These are phyloP conservation scores for Aegilops sharonensis DNA, from an alignment of 176 grass and related monocot species.

Conservation along the genomic window DNA sequence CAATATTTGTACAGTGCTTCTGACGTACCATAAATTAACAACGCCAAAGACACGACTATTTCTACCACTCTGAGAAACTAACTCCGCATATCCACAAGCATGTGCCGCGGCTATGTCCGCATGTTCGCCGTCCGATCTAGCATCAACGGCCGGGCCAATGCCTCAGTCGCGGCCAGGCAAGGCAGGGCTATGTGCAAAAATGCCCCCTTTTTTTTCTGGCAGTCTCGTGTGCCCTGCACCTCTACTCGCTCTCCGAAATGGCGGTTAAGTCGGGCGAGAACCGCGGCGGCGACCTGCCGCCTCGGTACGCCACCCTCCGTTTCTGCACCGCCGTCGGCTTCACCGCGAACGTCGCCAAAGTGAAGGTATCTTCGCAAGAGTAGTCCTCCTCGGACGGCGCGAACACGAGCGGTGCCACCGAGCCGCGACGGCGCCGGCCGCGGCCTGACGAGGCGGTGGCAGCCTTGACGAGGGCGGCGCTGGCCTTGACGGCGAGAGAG, in stretches of 20 bases:
- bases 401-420: conserved; percentile 65
- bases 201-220: background rate
- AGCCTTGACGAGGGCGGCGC: conserved; percentile 41
- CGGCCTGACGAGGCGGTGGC: background rate
- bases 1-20: background rate
- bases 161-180: no score
- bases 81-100: background rate
- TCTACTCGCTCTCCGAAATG: conserved; percentile 56
- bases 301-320: conserved; percentile 14
- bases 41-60: no score
- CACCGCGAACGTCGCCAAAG: background rate
- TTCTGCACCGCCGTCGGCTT: background rate
- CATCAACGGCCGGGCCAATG: no score
- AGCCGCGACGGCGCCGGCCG: conserved; percentile 23
- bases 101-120: background rate
- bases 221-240: background rate
- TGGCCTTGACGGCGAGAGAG: conserved; percentile 56
- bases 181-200: background rate
- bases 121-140: no score
- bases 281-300: conserved; percentile 26
- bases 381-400: conserved; percentile 31
- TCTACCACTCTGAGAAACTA: background rate
- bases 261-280: conserved; percentile 64
- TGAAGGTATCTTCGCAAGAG: background rate
- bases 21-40: no score